Conservation (phyloP, 2,329 filamentous ascomycete species). For the Penicillium verrucosum region DNA sequence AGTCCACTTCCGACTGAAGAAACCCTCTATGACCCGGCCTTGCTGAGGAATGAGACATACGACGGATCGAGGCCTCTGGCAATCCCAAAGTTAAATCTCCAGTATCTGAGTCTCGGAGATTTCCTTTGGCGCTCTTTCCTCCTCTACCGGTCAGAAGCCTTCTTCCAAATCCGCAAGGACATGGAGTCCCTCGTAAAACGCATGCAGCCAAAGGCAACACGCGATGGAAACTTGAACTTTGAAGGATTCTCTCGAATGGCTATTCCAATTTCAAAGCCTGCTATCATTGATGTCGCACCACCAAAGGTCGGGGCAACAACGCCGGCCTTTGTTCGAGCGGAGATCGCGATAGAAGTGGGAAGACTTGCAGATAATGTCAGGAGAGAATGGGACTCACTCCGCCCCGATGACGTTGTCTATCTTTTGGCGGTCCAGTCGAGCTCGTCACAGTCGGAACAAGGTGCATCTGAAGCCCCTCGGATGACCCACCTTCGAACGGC, state of each 20-base stretch:
- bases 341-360: constrained; percentile 79
- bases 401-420: constrained; percentile 85
- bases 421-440: constrained; percentile 69
- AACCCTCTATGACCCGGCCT: constrained; percentile 71
- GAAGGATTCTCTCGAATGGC: constrained; percentile 89
- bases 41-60: constrained; percentile 79
- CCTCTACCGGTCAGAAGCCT: constrained; percentile 83
- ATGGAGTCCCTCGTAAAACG: constrained; percentile 79
- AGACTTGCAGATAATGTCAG: constrained; percentile 72
- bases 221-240: constrained; percentile 65
- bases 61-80: constrained; percentile 83
- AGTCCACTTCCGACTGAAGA: constrained; percentile 79
- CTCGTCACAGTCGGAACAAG: constrained; percentile 30
- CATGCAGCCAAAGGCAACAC: constrained; percentile 65
- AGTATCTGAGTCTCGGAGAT: constrained; percentile 91
- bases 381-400: constrained; percentile 84
- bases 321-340: constrained; percentile 80
- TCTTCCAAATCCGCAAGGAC: constrained; percentile 90
- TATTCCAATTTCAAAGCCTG: constrained; percentile 77
- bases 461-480: constrained; percentile 57
- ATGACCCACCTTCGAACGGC: constrained; percentile 73
- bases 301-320: constrained; percentile 77
- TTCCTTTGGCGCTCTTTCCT: constrained; percentile 95
- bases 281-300: constrained; percentile 80
- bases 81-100: constrained; percentile 89